Base-by-base conservation (phyloP, 768 basidiomycete species). In the Gautieria morchelliformis region DNA sequence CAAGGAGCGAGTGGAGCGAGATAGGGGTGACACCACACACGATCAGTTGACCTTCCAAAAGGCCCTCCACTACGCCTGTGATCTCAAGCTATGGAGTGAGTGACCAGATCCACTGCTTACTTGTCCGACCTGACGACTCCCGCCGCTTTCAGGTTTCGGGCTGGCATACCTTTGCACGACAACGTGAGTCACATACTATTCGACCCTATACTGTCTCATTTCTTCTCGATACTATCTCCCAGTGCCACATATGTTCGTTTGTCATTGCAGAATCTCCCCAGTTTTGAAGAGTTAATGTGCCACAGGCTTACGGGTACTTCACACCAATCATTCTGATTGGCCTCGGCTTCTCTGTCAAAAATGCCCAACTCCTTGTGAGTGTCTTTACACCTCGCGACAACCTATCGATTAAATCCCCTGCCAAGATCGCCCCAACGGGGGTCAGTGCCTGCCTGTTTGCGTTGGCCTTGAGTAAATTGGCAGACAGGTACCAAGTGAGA, bases 11-110 rank as follows among this genome's bases (percentile, higher is more conserved):
- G 61, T 69, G 39, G 59, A 68, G 37, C 45, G 49, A 22, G 68
- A 69, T 57, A 62, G 68, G 52, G 64, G 62, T 17, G 68, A 69
- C 57, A 59, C 61, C 45, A 58, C 47, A 24, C 59, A 61, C 32
- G 68, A 69, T 52, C 27, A 54, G 32, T 56, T 68, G 32, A 65
- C 66, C 19, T 49, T 56, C 49, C 27, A 45, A 22, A 64, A 65
- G 40, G 39, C 60, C 40, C 11, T 60, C n/a, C 52, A 52, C 37
- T 66, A 65, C 32, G 37, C 63, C 27, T 27, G 52, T 24, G 66
- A 64, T 59, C 53, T 58, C 42, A 67, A 66, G 61, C 60, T 68
- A n/a, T 69, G 66, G 66, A 48, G 55, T 56, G 30, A 12, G 42
- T 45, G 19, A 22, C 14, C 17, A 6, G 14, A 41, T 54, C 17